Conservation (phyloP, 169 alveolate genomes). For the Plasmodium gonderi region DNA sequence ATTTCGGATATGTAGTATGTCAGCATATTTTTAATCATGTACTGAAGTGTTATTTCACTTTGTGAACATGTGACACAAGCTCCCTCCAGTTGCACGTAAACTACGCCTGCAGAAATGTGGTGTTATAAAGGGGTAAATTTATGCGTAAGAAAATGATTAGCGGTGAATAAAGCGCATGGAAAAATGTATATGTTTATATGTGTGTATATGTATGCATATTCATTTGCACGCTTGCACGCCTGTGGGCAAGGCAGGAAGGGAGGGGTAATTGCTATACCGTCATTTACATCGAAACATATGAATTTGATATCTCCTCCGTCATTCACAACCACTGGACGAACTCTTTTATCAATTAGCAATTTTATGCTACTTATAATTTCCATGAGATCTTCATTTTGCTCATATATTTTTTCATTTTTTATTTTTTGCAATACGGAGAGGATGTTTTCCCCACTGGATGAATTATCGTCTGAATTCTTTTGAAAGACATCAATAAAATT, state of each 20-base stretch:
- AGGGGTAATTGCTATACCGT: slow-evolving; percentile 73
- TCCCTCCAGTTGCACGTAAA: slow-evolving; percentile 84
- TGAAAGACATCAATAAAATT: slow-evolving; percentile 41
- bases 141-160: background rate
- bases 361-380: slow-evolving; percentile 84
- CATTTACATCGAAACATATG: slow-evolving; percentile 79
- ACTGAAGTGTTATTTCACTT: slow-evolving; percentile 84
- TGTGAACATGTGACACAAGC: slow-evolving; percentile 86
- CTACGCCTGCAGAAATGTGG: slow-evolving; percentile 74
- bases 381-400: slow-evolving; percentile 57
- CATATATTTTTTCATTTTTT: slow-evolving; percentile 53
- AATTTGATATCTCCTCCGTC: slow-evolving; percentile 86
- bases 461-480: slow-evolving; percentile 12
- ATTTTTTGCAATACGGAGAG: slow-evolving; percentile 60
- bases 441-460: slow-evolving; percentile 38
- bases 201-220: background rate
- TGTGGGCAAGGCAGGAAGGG: background rate
- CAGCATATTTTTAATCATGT: slow-evolving; percentile 85
- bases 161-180: background rate
- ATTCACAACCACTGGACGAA: slow-evolving; percentile 82
- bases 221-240: background rate
- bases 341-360: slow-evolving; percentile 82
- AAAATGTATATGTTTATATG: background rate
- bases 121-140: background rate
- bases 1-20: slow-evolving; percentile 85